These are phyloP conservation scores for Dorcoceras hygrometricum DNA, from an alignment of 257 asterid genomes.

Conservation along the genomic window DNA sequence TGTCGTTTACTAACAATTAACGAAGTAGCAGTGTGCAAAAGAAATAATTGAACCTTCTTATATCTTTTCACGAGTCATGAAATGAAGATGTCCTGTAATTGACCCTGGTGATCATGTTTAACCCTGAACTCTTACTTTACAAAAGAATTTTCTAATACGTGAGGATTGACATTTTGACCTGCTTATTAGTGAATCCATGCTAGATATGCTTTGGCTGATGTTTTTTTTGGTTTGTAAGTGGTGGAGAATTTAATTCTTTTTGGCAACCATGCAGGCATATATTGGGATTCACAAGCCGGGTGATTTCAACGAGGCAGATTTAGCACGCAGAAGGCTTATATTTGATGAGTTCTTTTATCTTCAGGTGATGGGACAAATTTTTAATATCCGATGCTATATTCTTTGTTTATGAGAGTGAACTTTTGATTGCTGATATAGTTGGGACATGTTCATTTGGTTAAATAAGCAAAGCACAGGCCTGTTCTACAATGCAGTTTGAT, in stretches of 20 bases:
- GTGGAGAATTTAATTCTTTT: conserved; percentile 17
- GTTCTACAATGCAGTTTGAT: not conserved
- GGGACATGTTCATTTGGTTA: conserved; percentile 12
- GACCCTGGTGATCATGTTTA: not conserved
- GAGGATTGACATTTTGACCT: not conserved
- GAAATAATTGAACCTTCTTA: not conserved
- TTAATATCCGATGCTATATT: conserved; percentile 4
- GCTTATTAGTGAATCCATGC: not conserved
- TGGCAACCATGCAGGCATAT: conserved; percentile 67
- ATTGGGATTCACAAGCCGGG: conserved; percentile 85
- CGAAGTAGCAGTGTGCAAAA: not conserved
- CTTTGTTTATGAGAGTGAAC: not conserved
- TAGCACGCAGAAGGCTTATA: conserved; percentile 90
- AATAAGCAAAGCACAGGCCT: not conserved
- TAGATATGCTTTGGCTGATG: conserved; percentile 13
- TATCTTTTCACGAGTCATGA: not conserved
- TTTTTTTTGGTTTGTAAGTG: not conserved
- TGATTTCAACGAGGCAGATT: conserved; percentile 64
- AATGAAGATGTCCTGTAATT: not conserved
- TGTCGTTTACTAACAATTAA: not conserved
- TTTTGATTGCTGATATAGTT: not conserved
- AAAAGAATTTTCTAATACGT: not conserved
- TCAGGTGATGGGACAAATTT: conserved; percentile 52
- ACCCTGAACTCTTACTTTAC: not conserved
- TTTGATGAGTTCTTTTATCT: conserved; percentile 96